Evolutionary conservation across 108 stramenopile genomes (phyloP).

Genomic region (Stephanodiscus triporus): DNA sequence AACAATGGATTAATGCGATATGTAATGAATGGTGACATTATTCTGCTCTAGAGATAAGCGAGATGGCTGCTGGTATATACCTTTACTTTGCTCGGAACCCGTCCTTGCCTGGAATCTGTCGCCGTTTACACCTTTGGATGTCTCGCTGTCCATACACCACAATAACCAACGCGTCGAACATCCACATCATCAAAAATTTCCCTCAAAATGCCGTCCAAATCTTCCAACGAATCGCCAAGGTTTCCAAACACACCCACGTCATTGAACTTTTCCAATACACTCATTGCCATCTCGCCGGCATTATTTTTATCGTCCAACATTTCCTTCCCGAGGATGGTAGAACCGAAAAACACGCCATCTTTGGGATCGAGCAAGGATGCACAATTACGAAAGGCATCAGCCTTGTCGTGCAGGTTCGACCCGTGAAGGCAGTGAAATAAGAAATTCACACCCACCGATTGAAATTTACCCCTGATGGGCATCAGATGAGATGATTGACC

Average conservation of each 20-base stretch:
- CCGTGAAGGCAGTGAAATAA: conserved; percentile 45
- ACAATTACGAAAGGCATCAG: conserved; percentile 28
- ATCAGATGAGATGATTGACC: neutral
- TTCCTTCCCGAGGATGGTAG: conserved; percentile 38
- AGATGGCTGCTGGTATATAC: neutral
- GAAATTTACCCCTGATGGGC: conserved; percentile 14
- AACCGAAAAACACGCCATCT: conserved; percentile 37
- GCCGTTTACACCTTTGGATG: conserved; percentile 6
- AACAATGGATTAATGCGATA: no score
- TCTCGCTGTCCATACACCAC: conserved; percentile 38
- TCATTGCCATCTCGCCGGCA: conserved; percentile 16
- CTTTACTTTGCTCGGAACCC: neutral
- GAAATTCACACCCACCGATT: conserved; percentile 42
- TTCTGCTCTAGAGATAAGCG: no score
- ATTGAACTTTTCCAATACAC: conserved; percentile 20
- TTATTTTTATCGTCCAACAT: conserved; percentile 21
- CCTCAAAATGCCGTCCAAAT: conserved; percentile 35
- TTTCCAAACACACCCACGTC: conserved; percentile 38
- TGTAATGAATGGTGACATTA: no score
- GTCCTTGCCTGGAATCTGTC: neutral
- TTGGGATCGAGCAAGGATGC: conserved; percentile 26
- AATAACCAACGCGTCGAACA: conserved; percentile 30
- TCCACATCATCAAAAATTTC: conserved; percentile 32
- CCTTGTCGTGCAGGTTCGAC: conserved; percentile 27
- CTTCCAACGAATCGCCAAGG: conserved; percentile 31